Conservation (phyloP, 129 eudicot species). For the sunflower (Helianthus annuus) region HanXRQr2.0-SUNRISE NC_035446.2:162778127-162778626, state of each 20-base stretch:
- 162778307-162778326: slow-evolving; percentile 40
- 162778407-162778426: slow-evolving; percentile 25
- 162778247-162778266: slow-evolving; percentile 77
- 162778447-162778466: slow-evolving; percentile 22
- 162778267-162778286: slow-evolving; percentile 74
- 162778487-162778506: slow-evolving; percentile 3
- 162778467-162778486: slow-evolving; percentile 17
- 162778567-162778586: not conserved
- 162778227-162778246: slow-evolving; percentile 95
- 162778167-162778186: slow-evolving; percentile 57
- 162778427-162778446: slow-evolving; percentile 24
- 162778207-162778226: slow-evolving; percentile 81
- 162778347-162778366: slow-evolving; percentile 12
- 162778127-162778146: slow-evolving; percentile 69
- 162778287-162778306: slow-evolving; percentile 43
- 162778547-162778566: not conserved
- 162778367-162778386: slow-evolving; percentile 17
- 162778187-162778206: slow-evolving; percentile 80
- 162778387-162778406: slow-evolving; percentile 27
- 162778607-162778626: not conserved
- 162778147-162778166: slow-evolving; percentile 82
- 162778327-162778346: slow-evolving; percentile 31
- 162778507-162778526: slow-evolving; percentile 2
- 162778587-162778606: not conserved
- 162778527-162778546: not conserved